phyloP scores from a whole-genome alignment of 2,329 filamentous ascomycete species.

The Plenodomus biglobosus region DNA sequence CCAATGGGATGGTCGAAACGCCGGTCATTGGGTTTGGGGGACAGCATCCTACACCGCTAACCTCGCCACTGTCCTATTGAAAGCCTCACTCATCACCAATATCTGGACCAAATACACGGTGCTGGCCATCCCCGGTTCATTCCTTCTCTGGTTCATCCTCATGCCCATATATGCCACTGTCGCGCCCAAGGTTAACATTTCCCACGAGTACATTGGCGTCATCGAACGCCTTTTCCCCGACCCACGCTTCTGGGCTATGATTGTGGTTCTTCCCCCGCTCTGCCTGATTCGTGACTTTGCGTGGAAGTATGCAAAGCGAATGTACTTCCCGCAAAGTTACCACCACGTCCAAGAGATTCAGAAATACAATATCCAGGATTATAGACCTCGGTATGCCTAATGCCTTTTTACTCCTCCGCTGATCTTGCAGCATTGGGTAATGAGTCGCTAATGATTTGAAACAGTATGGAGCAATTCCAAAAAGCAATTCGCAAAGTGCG shows the following conservation, averaged over 20 bases:
- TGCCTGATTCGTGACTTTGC: constrained; percentile 87
- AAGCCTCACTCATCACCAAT: constrained; percentile 91
- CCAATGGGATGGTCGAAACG: constrained; percentile 74
- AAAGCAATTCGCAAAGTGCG: constrained; percentile 98
- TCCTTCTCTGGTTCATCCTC: constrained; percentile 89
- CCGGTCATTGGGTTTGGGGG: constrained; percentile 98
- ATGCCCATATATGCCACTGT: constrained; percentile 84
- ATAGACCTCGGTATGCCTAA: constrained; percentile 80
- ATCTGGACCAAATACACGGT: constrained; percentile 99
- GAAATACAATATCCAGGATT: constrained; percentile 99
- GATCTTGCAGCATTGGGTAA: not conserved
- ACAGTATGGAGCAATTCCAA: constrained; percentile 98
- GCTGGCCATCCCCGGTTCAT: constrained; percentile 89
- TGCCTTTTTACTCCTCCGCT: not conserved
- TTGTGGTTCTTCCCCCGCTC: constrained; percentile 73
- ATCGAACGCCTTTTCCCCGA: constrained; percentile 78
- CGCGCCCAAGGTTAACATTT: constrained; percentile 79
- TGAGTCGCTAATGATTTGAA: not conserved
- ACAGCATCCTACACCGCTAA: constrained; percentile 91
- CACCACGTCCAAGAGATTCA: constrained; percentile 99
- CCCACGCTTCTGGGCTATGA: constrained; percentile 89
- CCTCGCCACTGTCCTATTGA: constrained; percentile 90
- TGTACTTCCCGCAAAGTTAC: constrained; percentile 95
- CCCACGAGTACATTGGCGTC: constrained; percentile 80
- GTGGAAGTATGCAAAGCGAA: constrained; percentile 97